These are phyloP conservation scores for Boletus reticulatus DNA, from an alignment of 768 basidiomycete genomes.

Conservation along the genomic window DNA sequence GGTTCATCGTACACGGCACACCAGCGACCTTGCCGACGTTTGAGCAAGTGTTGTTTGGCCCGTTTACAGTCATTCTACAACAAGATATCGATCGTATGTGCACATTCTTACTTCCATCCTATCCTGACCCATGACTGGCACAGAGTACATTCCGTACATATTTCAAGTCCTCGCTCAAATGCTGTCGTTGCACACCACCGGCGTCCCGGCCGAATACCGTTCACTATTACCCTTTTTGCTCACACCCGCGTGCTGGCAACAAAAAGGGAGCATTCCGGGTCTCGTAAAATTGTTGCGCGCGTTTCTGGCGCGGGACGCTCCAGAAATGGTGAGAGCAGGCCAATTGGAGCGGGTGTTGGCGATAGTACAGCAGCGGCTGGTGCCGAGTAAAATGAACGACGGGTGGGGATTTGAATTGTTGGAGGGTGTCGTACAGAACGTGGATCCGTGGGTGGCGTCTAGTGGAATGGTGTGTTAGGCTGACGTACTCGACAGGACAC, in stretches of 20 bases:
- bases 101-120: too few species aligned
- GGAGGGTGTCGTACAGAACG: constrained; percentile 66
- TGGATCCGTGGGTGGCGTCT: constrained; percentile 64
- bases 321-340: constrained; percentile 61
- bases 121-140: too few species aligned
- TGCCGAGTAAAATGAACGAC: constrained; percentile 87
- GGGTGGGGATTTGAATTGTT: constrained; percentile 89
- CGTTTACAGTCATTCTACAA: too few species aligned
- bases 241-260: constrained; percentile 85
- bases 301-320: constrained; percentile 70
- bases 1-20: constrained; percentile 67
- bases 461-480: not conserved
- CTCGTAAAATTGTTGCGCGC: constrained; percentile 86
- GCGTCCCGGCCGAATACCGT: constrained; percentile 76
- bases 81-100: too few species aligned
- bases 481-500: constrained; percentile 39
- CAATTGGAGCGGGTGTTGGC: constrained; percentile 81
- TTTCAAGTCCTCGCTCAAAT: constrained; percentile 98
- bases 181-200: constrained; percentile 71
- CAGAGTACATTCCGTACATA: constrained; percentile 78
- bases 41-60: too few species aligned
- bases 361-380: constrained; percentile 85
- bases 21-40: too few species aligned
- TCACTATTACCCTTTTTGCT: constrained; percentile 78
- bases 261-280: constrained; percentile 93